Evolutionary conservation across 192 early-diverging fungal genomes (phyloP), one percentile per base, ranked within the genome.

Genomic region (Haplosporangium gracile): DNA sequence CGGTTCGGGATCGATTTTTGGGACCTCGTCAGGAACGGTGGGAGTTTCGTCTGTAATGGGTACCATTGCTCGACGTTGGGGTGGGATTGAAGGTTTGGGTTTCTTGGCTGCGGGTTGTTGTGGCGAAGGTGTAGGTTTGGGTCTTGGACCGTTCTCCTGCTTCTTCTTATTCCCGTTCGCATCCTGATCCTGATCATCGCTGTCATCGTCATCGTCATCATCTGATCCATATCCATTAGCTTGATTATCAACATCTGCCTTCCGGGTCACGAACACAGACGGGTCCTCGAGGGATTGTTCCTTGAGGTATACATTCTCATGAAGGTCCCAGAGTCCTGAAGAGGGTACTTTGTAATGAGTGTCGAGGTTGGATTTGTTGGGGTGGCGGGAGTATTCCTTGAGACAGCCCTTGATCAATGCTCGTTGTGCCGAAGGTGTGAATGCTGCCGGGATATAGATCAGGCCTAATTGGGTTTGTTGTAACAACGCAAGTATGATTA

Each of bases 291-390:
- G 49, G 2, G 80, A 43, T 60, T 83, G 74, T 16, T 70, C 49
- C 42, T 82, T 80, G 38, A 70, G 47, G 34, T 76, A 72, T 15
- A 87, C 80, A 38, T 78, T 42, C 65, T 91, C 92, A 78, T 93
- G 87, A 26, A 90, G 76, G 26, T 89, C 78, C 95, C 93, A 95
- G 22, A 94, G 45, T 10, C 95, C 95, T 39, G 84, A 74, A 2
- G 86, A 69, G 9, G 95, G 95, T 24, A 96, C 75, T 8, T 86
- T 71, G 75, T 96, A 99, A 81, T 97, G 97, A 24, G 97, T 94
- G 78, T 99, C 96, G 5, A 99, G 91, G 88, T 97, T 99, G 55
- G 94, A 94, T 11, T 94, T 93, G 84, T 97, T 98, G 8, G 98
- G 98, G 36, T 93, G 91, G 36, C 83, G 79, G 4, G 96, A 88